These are phyloP conservation scores for Schizophyllum amplum DNA, from an alignment of 1,284 basidiomycete species.

Conservation along the genomic window DNA sequence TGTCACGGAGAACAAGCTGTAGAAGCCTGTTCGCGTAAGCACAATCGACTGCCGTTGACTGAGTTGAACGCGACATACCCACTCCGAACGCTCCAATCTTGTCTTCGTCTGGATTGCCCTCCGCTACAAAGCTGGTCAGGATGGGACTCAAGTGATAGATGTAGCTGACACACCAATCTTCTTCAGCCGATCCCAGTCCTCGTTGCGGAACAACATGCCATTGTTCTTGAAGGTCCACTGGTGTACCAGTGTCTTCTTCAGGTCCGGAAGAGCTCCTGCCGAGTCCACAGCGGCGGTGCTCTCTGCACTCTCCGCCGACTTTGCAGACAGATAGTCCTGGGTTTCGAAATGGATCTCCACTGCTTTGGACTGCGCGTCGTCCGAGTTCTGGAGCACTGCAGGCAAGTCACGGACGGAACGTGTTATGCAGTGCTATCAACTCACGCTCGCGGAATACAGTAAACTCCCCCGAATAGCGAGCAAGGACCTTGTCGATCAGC, in stretches of 20 bases:
- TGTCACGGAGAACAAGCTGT: slow-evolving; percentile 77
- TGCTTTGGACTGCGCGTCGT: slow-evolving; percentile 80
- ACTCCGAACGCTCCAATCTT: slow-evolving; percentile 87
- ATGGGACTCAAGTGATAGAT: not conserved
- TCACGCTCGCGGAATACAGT: slow-evolving; percentile 86
- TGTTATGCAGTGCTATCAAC: not conserved
- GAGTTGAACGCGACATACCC: slow-evolving; percentile 32
- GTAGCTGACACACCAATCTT: slow-evolving; percentile 59
- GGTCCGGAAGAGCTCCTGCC: slow-evolving; percentile 38
- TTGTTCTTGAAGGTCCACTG: slow-evolving; percentile 86
- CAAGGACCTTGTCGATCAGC: slow-evolving; percentile 81
- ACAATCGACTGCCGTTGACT: too few relatives aligned
- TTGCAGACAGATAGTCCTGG: slow-evolving; percentile 31
- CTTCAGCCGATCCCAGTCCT: slow-evolving; percentile 85
- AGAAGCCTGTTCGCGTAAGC: slow-evolving; percentile 46
- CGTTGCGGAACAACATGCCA: slow-evolving; percentile 70
- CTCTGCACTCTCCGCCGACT: slow-evolving; percentile 7
- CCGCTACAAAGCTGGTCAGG: slow-evolving; percentile 37
- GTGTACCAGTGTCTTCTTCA: slow-evolving; percentile 47
- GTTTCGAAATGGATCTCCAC: slow-evolving; percentile 84
- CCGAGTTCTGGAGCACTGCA: slow-evolving; percentile 74
- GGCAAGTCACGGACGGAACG: not conserved
- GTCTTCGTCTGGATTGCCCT: slow-evolving; percentile 78
- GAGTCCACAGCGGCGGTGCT: not conserved
- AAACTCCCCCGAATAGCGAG: slow-evolving; percentile 91